These are phyloP conservation scores for Chrysosphaeria jannelii DNA, from an alignment of 2,329 filamentous ascomycete species.

Conservation along the genomic window DNA sequence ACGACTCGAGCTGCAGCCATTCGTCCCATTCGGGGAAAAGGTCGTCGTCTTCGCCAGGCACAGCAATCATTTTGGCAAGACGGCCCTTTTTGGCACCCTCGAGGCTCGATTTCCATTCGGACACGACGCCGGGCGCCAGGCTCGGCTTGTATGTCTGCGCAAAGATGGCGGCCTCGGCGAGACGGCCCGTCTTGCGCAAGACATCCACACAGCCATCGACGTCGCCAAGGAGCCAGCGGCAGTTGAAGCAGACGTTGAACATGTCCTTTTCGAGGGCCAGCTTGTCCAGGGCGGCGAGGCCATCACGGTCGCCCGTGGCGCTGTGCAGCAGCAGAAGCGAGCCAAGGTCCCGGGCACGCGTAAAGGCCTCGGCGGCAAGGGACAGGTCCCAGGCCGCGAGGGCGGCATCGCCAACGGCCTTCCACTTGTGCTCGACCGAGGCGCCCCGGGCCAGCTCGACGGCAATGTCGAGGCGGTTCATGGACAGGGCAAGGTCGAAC, in stretches of 20 bases:
- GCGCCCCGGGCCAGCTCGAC: conserved; percentile 57
- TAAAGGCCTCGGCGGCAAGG: conserved; percentile 80
- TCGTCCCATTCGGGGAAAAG: conserved; percentile 94
- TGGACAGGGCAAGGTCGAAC: conserved; percentile 63
- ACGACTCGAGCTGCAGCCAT: conserved; percentile 57
- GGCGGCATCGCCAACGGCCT: conserved; percentile 80
- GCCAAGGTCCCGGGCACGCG: conserved; percentile 66
- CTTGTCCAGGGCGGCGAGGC: conserved; percentile 37
- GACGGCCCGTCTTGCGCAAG: conserved; percentile 45
- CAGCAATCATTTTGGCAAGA: conserved; percentile 54
- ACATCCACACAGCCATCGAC: conserved; percentile 55
- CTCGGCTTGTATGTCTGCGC: conserved; percentile 89
- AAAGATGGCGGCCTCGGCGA: conserved; percentile 70
- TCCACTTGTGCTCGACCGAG: conserved; percentile 92
- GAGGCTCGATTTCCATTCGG: conserved; percentile 53
- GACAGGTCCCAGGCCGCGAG: conserved; percentile 61
- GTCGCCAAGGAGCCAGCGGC: conserved; percentile 65
- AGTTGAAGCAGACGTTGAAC: conserved; percentile 82
- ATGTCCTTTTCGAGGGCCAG: conserved; percentile 49
- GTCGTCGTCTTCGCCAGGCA: conserved; percentile 57
- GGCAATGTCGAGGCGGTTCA: conserved; percentile 63
- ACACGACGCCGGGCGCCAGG: conserved; percentile 32
- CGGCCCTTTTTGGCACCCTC: conserved; percentile 68
- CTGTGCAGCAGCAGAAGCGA: conserved; percentile 68
- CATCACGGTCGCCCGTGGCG: conserved; percentile 49